Evolutionary conservation across 1,284 basidiomycete genomes (phyloP), one percentile per base, ranked within the genome.

Genomic region (Xanthoconium separans): DNA sequence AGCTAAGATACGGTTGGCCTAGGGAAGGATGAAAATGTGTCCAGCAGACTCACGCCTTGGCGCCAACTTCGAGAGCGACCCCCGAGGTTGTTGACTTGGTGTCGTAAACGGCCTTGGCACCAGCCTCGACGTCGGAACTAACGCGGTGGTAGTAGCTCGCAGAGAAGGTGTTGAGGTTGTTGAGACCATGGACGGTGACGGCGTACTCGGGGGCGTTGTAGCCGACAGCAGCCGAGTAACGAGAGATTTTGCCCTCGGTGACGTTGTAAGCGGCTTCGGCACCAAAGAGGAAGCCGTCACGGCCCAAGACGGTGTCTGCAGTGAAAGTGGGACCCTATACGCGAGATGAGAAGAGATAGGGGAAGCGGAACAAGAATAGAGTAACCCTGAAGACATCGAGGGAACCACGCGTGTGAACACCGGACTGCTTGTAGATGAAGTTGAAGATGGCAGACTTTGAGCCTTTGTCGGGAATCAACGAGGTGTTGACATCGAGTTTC

Each of bases 81-180:
- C 89, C 88, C 61, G 87, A 85, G 62, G 91, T 85, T 64, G 93
- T 89, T 55, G 89, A 82, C 81, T 97, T 96, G 75, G 90, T 85
- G 80, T 98, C 95, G 77, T 97, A 99, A 73, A 96, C 85, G 52
- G 96, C 94, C 83, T 95, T 95, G 66, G 95, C 96, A 73, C 95
- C 95, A 61, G 95, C 97, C 81, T 99, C 96, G 58, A 98, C 94
- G 71, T 98, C 95, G 65, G 77, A 72, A 74, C 82, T 91, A 71
- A 99, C 95, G 65, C 91, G 91, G 86, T 99, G 97, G 83, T 98
- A 99, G 85, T 98, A 99, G 75, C 90, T 93, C 64, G 96, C 97
- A 58, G 90, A 83, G 82, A 95, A 98, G 69, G 89, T 89, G 70
- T 89, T 91, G 73, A 98, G 77, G 85, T 98, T 98, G 80, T 93